Evolutionary conservation across 2,329 filamentous ascomycete species (phyloP).

Genomic region (Cytospora schulzeri): DNA sequence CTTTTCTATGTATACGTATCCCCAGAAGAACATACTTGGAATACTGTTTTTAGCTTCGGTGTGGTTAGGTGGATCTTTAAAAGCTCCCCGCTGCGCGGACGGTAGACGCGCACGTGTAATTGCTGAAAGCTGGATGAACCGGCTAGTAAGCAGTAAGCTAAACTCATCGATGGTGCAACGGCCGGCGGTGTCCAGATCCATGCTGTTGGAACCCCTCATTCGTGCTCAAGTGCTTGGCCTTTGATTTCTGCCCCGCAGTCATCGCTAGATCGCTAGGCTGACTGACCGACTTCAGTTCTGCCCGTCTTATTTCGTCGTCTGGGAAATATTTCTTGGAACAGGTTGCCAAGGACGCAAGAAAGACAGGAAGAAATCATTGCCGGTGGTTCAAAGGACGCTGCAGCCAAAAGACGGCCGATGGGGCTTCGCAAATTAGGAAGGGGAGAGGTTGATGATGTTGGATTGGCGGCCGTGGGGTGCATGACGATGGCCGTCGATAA

Average conservation of each 20-base stretch:
- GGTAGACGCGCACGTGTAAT: slow-evolving; percentile 10
- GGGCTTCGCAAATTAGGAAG: background rate
- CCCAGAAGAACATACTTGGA: slow-evolving; percentile 26
- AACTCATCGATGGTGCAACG: slow-evolving; percentile 14
- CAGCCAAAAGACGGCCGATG: background rate
- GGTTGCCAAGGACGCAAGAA: background rate
- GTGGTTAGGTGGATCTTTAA: background rate
- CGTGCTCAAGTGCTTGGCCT: slow-evolving; percentile 14
- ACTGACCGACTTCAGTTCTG: background rate
- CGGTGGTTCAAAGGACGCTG: background rate
- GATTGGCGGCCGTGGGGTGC: slow-evolving; percentile 24
- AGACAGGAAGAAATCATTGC: background rate
- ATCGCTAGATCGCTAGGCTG: background rate
- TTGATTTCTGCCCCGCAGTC: slow-evolving; percentile 15
- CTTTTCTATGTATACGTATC: slow-evolving; percentile 19
- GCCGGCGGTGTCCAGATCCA: slow-evolving; percentile 19
- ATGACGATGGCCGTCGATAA: slow-evolving; percentile 13
- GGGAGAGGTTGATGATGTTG: slow-evolving; percentile 14
- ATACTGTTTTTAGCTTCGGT: slow-evolving; percentile 17
- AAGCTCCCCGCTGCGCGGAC: slow-evolving; percentile 12
- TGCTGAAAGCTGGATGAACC: slow-evolving; percentile 6
- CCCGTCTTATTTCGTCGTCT: background rate
- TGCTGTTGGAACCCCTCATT: slow-evolving; percentile 19
- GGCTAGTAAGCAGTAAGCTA: slow-evolving; percentile 9
- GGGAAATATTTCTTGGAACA: background rate